phyloP scores from a whole-genome alignment of 2,329 filamentous ascomycete species.

The Rosellinia necatrix region DNA sequence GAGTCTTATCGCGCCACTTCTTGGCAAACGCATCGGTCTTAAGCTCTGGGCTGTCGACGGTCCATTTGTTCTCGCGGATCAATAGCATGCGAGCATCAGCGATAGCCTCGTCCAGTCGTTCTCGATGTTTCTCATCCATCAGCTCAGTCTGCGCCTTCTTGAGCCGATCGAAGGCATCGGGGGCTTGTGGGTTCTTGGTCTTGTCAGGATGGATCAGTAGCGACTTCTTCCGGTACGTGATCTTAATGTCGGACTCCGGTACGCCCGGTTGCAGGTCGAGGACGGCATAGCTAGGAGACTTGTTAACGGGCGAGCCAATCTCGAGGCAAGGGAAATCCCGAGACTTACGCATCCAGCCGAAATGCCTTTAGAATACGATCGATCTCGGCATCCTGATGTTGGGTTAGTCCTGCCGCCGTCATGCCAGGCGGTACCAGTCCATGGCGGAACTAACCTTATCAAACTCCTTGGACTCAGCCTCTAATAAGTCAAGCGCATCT shows the following conservation, averaged over 20 bases:
- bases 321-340: background rate
- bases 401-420: constrained; percentile 27
- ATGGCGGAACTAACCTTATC: constrained; percentile 67
- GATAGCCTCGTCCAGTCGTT: constrained; percentile 88
- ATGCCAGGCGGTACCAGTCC: background rate
- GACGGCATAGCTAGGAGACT: constrained; percentile 73
- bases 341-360: constrained; percentile 64
- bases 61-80: constrained; percentile 94
- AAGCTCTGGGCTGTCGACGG: constrained; percentile 82
- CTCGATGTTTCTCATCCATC: constrained; percentile 91
- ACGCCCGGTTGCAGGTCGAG: constrained; percentile 95
- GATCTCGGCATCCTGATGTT: constrained; percentile 87
- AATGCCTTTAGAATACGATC: constrained; percentile 93
- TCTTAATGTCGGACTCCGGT: constrained; percentile 93
- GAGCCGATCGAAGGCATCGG: constrained; percentile 93
- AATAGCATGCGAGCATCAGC: constrained; percentile 93
- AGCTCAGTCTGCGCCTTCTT: constrained; percentile 93
- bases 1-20: constrained; percentile 89
- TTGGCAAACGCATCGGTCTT: constrained; percentile 81
- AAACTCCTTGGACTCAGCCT: constrained; percentile 86
- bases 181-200: constrained; percentile 85
- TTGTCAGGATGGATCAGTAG: constrained; percentile 99
- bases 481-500: constrained; percentile 79
- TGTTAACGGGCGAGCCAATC: background rate
- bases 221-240: constrained; percentile 94